phyloP scores from a whole-genome alignment of 2,329 filamentous ascomycete genomes.

The Ramularia endophylla region DNA sequence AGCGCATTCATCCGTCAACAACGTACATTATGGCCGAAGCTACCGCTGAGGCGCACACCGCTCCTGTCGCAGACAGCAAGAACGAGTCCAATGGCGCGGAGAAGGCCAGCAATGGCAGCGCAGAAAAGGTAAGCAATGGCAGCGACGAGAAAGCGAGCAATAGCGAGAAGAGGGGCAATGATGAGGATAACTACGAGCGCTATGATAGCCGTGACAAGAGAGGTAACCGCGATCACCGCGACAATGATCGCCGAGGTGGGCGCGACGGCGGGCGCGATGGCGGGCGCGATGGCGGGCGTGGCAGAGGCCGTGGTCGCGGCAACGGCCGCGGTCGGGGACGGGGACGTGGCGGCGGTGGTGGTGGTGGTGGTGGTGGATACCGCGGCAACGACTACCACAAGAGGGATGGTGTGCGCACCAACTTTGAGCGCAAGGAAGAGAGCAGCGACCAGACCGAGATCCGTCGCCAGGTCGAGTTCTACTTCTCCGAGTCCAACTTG shows the following conservation, averaged over 20 bases:
- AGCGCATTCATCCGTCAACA: conserved; percentile 1
- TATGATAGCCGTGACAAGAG: conserved; percentile 14
- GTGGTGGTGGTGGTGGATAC: conserved; percentile 13
- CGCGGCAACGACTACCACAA: conserved; percentile 7
- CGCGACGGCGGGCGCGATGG: conserved; percentile 12
- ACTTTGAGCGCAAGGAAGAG: conserved; percentile 51
- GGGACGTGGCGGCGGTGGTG: conserved; percentile 9
- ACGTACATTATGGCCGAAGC: conserved; percentile 18
- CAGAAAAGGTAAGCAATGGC: conserved; percentile 12
- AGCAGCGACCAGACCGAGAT: conserved; percentile 75
- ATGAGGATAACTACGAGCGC: conserved; percentile 16
- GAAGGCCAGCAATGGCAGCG: conserved; percentile 15
- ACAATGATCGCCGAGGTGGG: conserved; percentile 12
- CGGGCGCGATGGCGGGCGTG: conserved; percentile 7
- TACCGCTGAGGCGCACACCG: conserved; percentile 16
- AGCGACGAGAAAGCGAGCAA: conserved; percentile 10
- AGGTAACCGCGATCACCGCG: conserved; percentile 13
- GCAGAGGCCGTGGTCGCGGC: conserved; percentile 13
- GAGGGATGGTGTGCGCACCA: conserved; percentile 17
- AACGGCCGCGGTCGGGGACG: conserved; percentile 9
- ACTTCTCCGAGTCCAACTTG: conserved; percentile 89
- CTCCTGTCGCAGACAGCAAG: conserved; percentile 8
- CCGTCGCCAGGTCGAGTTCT: conserved; percentile 90
- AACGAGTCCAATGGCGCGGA: conserved; percentile 13
- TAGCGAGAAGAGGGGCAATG: conserved; percentile 12